Conservation (phyloP, 2,329 filamentous ascomycete genomes). For the Metarhizium anisopliae region DNA sequence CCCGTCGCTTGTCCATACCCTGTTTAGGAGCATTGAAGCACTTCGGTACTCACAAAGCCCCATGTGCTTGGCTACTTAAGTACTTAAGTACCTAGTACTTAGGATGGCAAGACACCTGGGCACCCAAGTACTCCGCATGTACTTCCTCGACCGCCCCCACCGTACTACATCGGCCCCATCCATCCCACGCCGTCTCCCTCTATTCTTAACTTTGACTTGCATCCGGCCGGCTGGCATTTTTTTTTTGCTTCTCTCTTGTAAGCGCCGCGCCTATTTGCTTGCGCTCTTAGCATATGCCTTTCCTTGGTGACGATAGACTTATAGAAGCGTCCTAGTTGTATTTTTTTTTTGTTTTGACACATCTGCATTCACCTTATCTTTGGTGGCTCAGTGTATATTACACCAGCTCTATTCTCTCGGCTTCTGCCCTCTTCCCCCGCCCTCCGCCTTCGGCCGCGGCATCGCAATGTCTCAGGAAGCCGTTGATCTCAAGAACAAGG, state of each 20-base stretch:
- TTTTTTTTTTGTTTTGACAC: not conserved
- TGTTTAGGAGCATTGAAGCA: no score
- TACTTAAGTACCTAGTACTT: no score
- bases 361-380: not conserved
- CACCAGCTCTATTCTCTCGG: not conserved
- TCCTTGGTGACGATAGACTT: not conserved
- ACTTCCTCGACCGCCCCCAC: not conserved
- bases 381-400: not conserved
- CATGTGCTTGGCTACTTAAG: no score
- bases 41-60: no score
- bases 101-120: no score
- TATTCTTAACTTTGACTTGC: not conserved
- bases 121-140: no score
- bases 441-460: slow-evolving; percentile 4
- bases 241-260: not conserved
- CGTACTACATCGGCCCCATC: not conserved
- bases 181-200: not conserved
- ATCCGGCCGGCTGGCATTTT: not conserved
- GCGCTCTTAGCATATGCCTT: not conserved
- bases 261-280: not conserved
- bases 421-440: slow-evolving; percentile 4
- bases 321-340: not conserved
- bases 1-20: no score
- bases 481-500: slow-evolving; percentile 79
- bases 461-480: slow-evolving; percentile 52